Conservation (phyloP, 2,329 filamentous ascomycete species). For the Seiridium unicorne region DNA sequence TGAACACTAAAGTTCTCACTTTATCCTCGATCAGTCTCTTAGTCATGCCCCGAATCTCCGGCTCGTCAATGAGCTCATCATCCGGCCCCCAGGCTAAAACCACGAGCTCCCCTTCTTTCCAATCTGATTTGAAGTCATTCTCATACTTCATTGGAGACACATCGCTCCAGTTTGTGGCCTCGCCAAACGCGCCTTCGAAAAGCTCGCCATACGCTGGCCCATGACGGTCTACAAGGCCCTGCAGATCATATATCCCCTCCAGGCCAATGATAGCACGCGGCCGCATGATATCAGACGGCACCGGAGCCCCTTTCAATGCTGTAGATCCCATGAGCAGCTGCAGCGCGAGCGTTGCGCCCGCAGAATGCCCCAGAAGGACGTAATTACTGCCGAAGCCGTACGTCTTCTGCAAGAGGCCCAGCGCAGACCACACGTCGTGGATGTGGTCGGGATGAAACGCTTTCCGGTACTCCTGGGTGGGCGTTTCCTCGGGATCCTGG, state of each 20-base stretch:
- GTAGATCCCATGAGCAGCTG: constrained; percentile 53
- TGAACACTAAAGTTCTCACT: constrained; percentile 17
- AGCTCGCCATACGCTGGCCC: constrained; percentile 54
- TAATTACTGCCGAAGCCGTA: constrained; percentile 45
- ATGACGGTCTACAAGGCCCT: constrained; percentile 47
- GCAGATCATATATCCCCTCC: constrained; percentile 67
- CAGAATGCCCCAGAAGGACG: constrained; percentile 61
- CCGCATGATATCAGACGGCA: constrained; percentile 25
- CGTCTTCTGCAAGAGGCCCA: constrained; percentile 46
- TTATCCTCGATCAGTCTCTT: constrained; percentile 41
- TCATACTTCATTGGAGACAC: constrained; percentile 52
- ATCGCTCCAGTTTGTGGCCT: constrained; percentile 47
- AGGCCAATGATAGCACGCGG: constrained; percentile 59
- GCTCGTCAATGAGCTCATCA: constrained; percentile 51
- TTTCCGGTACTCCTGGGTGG: constrained; percentile 31
- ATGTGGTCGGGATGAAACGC: constrained; percentile 62
- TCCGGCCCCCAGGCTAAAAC: constrained; percentile 45
- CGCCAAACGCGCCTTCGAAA: constrained; percentile 60
- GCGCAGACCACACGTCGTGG: constrained; percentile 50
- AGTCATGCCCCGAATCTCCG: constrained; percentile 59
- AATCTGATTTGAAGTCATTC: constrained; percentile 39
- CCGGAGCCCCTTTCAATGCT: constrained; percentile 20
- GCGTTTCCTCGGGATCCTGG: constrained; percentile 37
- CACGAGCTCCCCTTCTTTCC: constrained; percentile 25
- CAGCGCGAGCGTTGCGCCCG: constrained; percentile 61